Conservation (phyloP, 495 filamentous ascomycete genomes). For the Talaromyces proteolyticus region DNA sequence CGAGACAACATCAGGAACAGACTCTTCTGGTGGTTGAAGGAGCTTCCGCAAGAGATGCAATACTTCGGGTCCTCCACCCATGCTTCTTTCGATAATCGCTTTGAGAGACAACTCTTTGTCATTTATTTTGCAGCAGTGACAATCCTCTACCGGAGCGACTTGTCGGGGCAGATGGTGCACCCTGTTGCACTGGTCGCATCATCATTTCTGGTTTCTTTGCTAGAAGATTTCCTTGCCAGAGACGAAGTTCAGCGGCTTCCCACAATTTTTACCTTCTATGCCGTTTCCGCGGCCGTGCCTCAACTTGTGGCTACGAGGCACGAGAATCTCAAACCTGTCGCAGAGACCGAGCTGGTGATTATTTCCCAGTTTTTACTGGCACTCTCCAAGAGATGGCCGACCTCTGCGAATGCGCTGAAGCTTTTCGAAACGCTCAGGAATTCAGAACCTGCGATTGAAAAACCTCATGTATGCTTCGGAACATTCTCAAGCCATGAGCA, state of each 20-base stretch:
- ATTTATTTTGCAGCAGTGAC: conserved; percentile 11
- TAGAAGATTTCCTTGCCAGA: conserved; percentile 20
- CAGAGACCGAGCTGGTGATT: background rate
- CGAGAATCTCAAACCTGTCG: background rate
- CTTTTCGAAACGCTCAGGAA: background rate
- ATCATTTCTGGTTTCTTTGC: conserved; percentile 16
- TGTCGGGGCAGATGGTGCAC: conserved; percentile 4
- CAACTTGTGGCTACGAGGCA: background rate
- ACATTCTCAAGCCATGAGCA: background rate
- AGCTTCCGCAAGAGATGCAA: conserved; percentile 6
- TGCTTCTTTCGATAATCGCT: conserved; percentile 11
- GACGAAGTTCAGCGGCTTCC: conserved; percentile 19
- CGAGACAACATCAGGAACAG: conserved; percentile 15
- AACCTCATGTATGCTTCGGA: background rate
- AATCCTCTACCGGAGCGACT: background rate
- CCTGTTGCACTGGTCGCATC: conserved; percentile 16
- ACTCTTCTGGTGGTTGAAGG: conserved; percentile 15
- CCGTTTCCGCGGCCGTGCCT: background rate
- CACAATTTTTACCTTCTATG: conserved; percentile 20
- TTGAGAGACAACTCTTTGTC: background rate
- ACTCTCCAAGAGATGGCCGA: background rate
- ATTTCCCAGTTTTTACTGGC: background rate
- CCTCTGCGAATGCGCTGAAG: background rate
- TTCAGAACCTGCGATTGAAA: background rate
- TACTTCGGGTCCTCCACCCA: background rate